Evolutionary conservation across 139 green algal genomes (phyloP), one percentile per base, ranked within the genome.

Genomic region (Edaphochlamys debaryana): DNA sequence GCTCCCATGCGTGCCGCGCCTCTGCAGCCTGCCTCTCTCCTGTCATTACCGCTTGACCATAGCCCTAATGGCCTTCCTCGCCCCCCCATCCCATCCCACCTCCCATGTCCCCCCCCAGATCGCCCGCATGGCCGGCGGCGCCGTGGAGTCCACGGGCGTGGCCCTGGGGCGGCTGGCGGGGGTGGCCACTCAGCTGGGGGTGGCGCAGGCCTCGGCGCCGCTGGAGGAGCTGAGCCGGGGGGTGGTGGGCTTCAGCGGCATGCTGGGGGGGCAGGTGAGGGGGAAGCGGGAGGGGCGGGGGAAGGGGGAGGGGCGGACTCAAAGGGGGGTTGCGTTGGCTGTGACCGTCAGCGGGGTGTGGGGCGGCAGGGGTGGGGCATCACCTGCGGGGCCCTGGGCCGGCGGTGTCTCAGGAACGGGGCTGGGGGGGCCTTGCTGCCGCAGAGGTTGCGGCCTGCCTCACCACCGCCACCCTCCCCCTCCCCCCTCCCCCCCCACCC

Each of bases 71-170:
- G 11, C 13, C 45, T 54, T 13, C 11, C 45, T 54, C 45, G 11
- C 45, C 45, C 45, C 45, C 45, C 45, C 45, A 9, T 54, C 45
- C 29, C 69, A 34, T 25, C 30, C 69, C 36, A 5, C 3, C 22
- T 62, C 88, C 67, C 87, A 93, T 37, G 66, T 93, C 37, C 91
- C 90, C 17, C 90, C 89, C 45, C 86, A 93, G n/a, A 34, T 95
- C 25, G 88, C 90, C 0, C 79, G 85, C 38, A 36, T 91, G 27
- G 92, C 92, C 20, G 91, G 89, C 64, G 76, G 87, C 6, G 92
- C 90, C 3, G 90, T 92, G 40, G 80, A 83, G 50, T 87, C 56
- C 37, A 89, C 88, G 29, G 89, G 91, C 22, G 82, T 87, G 36
- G 45, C 92, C 8, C 85, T 95, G 45, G 85, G 90, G 37, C 90